These are phyloP conservation scores for Uronychia setigera DNA, from an alignment of 73 alveolate genomes.

Conservation along the genomic window DNA sequence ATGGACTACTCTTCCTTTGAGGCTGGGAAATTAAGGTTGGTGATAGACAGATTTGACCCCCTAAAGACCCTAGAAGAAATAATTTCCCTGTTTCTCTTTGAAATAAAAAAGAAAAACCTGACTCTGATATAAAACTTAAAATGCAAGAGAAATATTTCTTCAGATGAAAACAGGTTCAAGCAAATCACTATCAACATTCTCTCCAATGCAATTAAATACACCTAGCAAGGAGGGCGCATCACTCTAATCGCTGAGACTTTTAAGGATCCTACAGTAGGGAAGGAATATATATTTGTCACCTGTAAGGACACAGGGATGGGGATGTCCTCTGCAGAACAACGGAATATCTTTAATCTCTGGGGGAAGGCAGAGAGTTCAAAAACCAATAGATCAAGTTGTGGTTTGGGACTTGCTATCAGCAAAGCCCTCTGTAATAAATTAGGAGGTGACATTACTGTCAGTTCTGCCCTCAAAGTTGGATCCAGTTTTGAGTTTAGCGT, in stretches of 20 bases:
- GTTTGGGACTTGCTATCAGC: slow-evolving; percentile 28
- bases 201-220: slow-evolving; percentile 32
- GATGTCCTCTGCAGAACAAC: neutral
- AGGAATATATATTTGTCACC: neutral
- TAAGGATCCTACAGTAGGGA: neutral
- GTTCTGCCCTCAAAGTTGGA: neutral
- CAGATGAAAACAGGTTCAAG: slow-evolving; percentile 27
- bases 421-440: slow-evolving; percentile 3
- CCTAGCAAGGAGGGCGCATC: slow-evolving; percentile 7
- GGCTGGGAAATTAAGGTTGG: slow-evolving; percentile 23
- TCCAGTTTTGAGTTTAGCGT: neutral
- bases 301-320: neutral
- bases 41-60: neutral
- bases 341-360: neutral
- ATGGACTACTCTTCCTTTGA: slow-evolving; percentile 17
- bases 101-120: slow-evolving; percentile 15
- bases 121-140: neutral
- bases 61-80: slow-evolving; percentile 1
- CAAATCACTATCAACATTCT: slow-evolving; percentile 9
- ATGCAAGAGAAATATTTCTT: neutral
- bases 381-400: neutral
- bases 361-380: slow-evolving; percentile 13
- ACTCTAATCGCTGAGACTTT: neutral
- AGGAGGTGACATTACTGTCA: slow-evolving; percentile 32
- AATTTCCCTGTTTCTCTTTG: neutral